Evolutionary conservation across 129 eudicot genomes (phyloP), one percentile per base, ranked within the genome.

Genomic region (Logfia minima): DNA sequence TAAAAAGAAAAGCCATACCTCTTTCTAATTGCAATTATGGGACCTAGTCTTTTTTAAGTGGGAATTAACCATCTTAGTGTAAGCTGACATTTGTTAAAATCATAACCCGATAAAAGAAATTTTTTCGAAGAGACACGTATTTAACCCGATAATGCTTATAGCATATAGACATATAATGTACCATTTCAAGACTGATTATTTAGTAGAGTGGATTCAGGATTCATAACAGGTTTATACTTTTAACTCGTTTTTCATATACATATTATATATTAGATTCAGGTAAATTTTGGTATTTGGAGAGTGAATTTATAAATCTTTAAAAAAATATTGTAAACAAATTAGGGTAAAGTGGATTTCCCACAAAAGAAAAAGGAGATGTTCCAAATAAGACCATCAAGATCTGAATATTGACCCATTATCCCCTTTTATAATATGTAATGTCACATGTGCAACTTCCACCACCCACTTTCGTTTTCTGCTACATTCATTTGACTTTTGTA

Each of bases 401-500:
- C 75, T 34, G 41, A 80, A 66, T 65, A 67, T 66, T 19, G 84
- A 80, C 65, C 68, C 52, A 16, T 35, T 60, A 61, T 26, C 28
- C 2, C 13, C 68, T 68, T 51, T 65, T 76, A 35, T 51, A 14
- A 48, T 32, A 6, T 31, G 64, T 52, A 65, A 65, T 29, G 72
- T 74, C 4, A 61, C 55, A 45, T 75, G 61, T 64, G 52, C 72
- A 65, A 75, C 63, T 75, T 75, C 66, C 72, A 65, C 76, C 17
- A 72, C 66, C 45, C 7, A 37, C 53, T 56, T 17, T 70, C 70
- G 23, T 9, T 78, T 78, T 69, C 45, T 77, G 71, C 63, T 39
- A 74, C 56, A 74, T 74, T 74, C 24, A 22, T 32, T 74, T 80
- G 84, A 75, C 80, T 80, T 66, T 43, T 80, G 75, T 29, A 58